Evolutionary conservation across 768 basidiomycete species (phyloP).

Genomic region (Trametopsis cervina): DNA sequence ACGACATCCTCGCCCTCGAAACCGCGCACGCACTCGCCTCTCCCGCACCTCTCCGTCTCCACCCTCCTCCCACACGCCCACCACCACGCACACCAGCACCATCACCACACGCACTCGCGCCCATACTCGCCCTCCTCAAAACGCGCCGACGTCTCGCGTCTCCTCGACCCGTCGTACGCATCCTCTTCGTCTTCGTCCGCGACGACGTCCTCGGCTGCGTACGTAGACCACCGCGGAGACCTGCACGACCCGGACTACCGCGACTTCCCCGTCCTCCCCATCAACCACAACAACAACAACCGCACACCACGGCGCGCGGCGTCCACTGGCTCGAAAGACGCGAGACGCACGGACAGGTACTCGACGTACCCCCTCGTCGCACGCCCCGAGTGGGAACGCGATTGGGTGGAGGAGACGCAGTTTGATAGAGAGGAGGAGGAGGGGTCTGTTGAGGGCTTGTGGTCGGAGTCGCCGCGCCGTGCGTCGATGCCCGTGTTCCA

Average conservation of each 20-base stretch:
- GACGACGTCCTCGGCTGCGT: slow-evolving; percentile 30
- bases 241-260: slow-evolving; percentile 65
- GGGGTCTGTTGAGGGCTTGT: background rate
- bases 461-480: too few species aligned
- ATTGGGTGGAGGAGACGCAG: slow-evolving; percentile 18
- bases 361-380: slow-evolving; percentile 15
- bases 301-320: too few species aligned
- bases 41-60: background rate
- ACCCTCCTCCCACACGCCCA: background rate
- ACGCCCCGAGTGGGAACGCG: slow-evolving; percentile 22
- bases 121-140: slow-evolving; percentile 30
- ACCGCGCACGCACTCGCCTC: background rate
- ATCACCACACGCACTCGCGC: background rate
- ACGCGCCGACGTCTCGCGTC: slow-evolving; percentile 49
- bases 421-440: slow-evolving; percentile 20
- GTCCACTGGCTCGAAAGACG: too few species aligned
- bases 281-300: slow-evolving; percentile 7
- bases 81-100: too few species aligned
- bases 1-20: background rate
- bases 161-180: slow-evolving; percentile 60
- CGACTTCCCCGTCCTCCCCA: slow-evolving; percentile 43
- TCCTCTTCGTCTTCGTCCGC: slow-evolving; percentile 24
- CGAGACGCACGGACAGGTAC: too few species aligned
- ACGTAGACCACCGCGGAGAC: slow-evolving; percentile 55
- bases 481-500: too few species aligned